Percentiles rank a stretch among this genome's conserved stretches.
Conservation (phyloP, 768 basidiomycete species). For the Lyophyllum semitale region DNA sequence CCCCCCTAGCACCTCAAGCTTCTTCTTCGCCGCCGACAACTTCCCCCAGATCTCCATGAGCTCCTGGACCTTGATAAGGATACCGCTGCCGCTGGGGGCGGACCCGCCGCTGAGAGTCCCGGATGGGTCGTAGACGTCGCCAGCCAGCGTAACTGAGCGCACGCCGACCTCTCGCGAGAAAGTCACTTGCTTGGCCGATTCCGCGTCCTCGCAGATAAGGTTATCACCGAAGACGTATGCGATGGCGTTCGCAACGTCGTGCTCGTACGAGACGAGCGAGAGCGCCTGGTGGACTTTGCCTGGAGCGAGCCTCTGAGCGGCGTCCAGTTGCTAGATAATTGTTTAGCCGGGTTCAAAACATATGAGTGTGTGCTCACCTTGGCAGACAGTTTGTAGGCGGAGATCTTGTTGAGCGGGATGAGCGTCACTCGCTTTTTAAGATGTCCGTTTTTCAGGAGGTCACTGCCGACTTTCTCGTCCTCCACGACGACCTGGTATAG, state of each 20-base stretch:
- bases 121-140: slow-evolving; percentile 95
- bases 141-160: slow-evolving; percentile 89
- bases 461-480: slow-evolving; percentile 85
- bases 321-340: slow-evolving; percentile 70
- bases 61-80: slow-evolving; percentile 83
- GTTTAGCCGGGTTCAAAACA: not conserved
- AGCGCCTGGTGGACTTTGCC: slow-evolving; percentile 86
- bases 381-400: slow-evolving; percentile 46
- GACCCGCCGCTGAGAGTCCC: slow-evolving; percentile 93
- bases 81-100: slow-evolving; percentile 72
- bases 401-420: slow-evolving; percentile 93
- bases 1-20: slow-evolving; percentile 52
- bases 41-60: slow-evolving; percentile 67
- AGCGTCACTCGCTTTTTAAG: slow-evolving; percentile 90
- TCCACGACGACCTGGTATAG: slow-evolving; percentile 94
- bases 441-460: slow-evolving; percentile 70
- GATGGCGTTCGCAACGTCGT: slow-evolving; percentile 87
- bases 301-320: slow-evolving; percentile 70
- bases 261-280: slow-evolving; percentile 81
- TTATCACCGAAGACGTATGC: slow-evolving; percentile 92
- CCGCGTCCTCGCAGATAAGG: slow-evolving; percentile 87
- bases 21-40: slow-evolving; percentile 48
- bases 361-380: slow-evolving; percentile 37
- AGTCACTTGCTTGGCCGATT: slow-evolving; percentile 84
- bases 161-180: slow-evolving; percentile 70